Evolutionary conservation across 768 basidiomycete genomes (phyloP), one percentile per base, ranked within the genome.

Genomic region (Pleurotus cornucopiae): DNA sequence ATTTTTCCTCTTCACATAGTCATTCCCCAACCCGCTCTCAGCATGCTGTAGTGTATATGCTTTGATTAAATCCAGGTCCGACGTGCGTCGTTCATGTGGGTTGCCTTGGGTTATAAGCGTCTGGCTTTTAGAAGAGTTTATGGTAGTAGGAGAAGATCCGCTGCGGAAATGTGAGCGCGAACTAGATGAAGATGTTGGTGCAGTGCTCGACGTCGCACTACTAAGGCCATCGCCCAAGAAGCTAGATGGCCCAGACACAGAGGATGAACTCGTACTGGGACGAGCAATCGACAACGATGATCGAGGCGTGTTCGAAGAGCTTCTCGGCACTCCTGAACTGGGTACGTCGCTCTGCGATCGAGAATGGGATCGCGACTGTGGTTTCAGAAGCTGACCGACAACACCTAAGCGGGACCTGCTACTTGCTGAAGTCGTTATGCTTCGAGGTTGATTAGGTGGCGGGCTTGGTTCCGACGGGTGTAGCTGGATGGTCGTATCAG

Each of bases 1-100:
- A 68, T 98, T 91, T 75, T 84, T 88, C 60, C 94, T 77, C 79
- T 98, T 98, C 60, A 84, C 38, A 71, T 99, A 99, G 69, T 99
- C 97, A 57, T 91, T 94, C 30, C 93, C 97, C 38, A 99, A 69
- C 18, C 97, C 97, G 58, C 91, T 93, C 76, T 98, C 95, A 5
- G 94, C 93, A 62, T 89, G 71, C 68, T 96, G 93, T 69, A 98
- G 74, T 18, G 90, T 85, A 66, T 97, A 98, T 52, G 77, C 71
- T 48, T 78, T 80, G 51, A 95, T 67, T 14, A 53, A 16, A 5
- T 53, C 6, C 49, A 94, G 66, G 63, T 87, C 80, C 14, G 70
- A 68, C 23, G 70, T 62, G 30, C 79, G 72, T 6, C 80, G 82
- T n/a, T 76, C 73, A 9, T 11, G 30, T 1, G 69, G 68, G 38